phyloP scores from a whole-genome alignment of 164 flowering plant species.

The Akebia trifoliata region DNA sequence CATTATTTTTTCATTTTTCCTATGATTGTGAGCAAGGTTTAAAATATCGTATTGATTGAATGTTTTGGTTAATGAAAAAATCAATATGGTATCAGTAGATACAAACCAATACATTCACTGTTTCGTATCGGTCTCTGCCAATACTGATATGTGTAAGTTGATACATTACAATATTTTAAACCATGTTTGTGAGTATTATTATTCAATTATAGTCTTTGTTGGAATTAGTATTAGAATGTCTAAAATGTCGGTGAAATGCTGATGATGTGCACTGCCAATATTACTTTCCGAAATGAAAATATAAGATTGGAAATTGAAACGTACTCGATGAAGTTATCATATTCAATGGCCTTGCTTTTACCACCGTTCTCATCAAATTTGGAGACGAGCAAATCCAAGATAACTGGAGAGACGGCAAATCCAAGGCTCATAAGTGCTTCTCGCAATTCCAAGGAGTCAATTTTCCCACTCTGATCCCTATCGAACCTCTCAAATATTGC shows the following conservation, averaged over 20 bases:
- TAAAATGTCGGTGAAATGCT: neutral
- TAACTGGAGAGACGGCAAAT: constrained; percentile 55
- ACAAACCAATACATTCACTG: too few species aligned
- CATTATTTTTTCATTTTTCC: too few species aligned
- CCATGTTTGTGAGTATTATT: too few species aligned
- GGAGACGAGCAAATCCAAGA: constrained; percentile 69
- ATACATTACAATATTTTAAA: too few species aligned
- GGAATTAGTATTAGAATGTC: too few species aligned
- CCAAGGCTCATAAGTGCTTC: constrained; percentile 86
- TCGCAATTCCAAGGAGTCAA: constrained; percentile 55
- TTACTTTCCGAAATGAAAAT: neutral
- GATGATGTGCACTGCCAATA: neutral
- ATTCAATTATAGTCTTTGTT: too few species aligned
- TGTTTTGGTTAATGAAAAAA: too few species aligned
- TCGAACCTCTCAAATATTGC: constrained; percentile 71
- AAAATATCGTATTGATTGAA: too few species aligned
- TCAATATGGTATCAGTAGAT: too few species aligned
- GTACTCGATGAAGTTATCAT: constrained; percentile 55
- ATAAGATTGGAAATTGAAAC: constrained; percentile 9
- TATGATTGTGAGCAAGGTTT: too few species aligned
- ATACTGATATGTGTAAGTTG: too few species aligned
- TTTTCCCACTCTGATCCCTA: constrained; percentile 69
- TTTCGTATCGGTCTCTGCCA: too few species aligned
- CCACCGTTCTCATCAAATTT: constrained; percentile 80
- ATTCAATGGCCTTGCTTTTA: constrained; percentile 61